Percentiles rank a stretch among this genome's conserved stretches.
Conservation (phyloP, 257 asterid genomes). For the Solanum etuberosum region DNA sequence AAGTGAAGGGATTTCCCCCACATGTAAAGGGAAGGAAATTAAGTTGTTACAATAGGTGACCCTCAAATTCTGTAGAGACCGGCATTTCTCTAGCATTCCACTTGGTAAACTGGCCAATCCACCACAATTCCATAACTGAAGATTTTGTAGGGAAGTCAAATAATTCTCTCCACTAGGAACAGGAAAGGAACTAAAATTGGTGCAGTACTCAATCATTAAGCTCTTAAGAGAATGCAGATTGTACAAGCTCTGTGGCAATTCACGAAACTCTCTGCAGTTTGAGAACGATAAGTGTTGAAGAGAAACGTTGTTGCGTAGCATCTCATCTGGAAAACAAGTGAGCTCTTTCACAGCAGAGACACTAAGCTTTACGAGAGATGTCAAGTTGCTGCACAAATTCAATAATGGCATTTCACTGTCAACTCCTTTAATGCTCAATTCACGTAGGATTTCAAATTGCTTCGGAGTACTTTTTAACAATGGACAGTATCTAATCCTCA, state of each 20-base stretch:
- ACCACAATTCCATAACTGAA: not conserved
- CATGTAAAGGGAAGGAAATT: not conserved
- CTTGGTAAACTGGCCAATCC: conserved; percentile 1
- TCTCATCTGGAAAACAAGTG: not conserved
- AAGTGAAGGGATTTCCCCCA: not conserved
- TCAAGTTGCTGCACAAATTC: not conserved
- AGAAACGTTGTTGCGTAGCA: not conserved
- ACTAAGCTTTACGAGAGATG: not conserved
- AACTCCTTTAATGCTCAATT: not conserved
- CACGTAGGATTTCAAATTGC: conserved; percentile 9
- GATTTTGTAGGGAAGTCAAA: not conserved
- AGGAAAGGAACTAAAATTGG: not conserved
- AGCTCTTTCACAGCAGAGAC: not conserved
- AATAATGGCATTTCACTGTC: not conserved
- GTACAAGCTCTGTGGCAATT: conserved; percentile 2
- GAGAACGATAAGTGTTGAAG: not conserved
- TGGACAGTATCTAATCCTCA: not conserved
- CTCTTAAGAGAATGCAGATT: not conserved
- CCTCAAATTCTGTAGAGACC: not conserved
- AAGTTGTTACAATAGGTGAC: not conserved
- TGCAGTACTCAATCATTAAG: accelerated
- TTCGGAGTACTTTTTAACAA: conserved; percentile 12
- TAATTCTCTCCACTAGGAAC: not conserved
- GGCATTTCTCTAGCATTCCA: not conserved
- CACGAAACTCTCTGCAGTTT: not conserved